These are phyloP conservation scores for Aspergillus sclerotioniger DNA, from an alignment of 495 filamentous ascomycete species.

Conservation along the genomic window DNA sequence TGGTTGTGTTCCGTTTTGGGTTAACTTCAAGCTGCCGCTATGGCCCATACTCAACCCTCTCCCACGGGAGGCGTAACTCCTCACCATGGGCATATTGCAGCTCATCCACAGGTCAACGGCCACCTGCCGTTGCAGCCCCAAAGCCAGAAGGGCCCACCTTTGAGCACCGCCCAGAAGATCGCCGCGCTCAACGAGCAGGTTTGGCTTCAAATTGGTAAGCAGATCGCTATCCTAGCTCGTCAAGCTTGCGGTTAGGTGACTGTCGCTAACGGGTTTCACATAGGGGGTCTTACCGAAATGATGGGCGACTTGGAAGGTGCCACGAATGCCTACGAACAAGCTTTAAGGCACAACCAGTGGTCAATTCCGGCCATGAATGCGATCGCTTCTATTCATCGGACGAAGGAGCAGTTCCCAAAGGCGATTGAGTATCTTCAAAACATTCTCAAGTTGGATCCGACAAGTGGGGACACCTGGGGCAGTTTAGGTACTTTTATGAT, in stretches of 20 bases:
- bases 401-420: conserved; percentile 89
- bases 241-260: background rate
- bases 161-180: conserved; percentile 59
- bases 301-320: conserved; percentile 88
- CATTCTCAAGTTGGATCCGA: conserved; percentile 84
- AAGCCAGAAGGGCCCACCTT: conserved; percentile 47
- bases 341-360: conserved; percentile 80
- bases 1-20: conserved; percentile 9
- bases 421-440: conserved; percentile 90
- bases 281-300: conserved; percentile 82
- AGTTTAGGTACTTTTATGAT: conserved; percentile 66
- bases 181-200: conserved; percentile 73
- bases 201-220: conserved; percentile 92
- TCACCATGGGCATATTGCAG: conserved; percentile 49
- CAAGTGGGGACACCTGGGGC: conserved; percentile 95
- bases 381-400: conserved; percentile 85
- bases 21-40: conserved; percentile 16
- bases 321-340: conserved; percentile 83
- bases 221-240: background rate
- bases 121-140: conserved; percentile 53
- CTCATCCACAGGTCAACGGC: conserved; percentile 52
- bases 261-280: conserved; percentile 15
- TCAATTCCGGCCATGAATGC: conserved; percentile 93
- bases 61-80: conserved; percentile 49
- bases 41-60: conserved; percentile 55